Percentiles rank a stretch among this genome's conserved stretches.
Evolutionary conservation across 2,329 filamentous ascomycete species (phyloP).

Genomic region (Westerdykella sp.): DNA sequence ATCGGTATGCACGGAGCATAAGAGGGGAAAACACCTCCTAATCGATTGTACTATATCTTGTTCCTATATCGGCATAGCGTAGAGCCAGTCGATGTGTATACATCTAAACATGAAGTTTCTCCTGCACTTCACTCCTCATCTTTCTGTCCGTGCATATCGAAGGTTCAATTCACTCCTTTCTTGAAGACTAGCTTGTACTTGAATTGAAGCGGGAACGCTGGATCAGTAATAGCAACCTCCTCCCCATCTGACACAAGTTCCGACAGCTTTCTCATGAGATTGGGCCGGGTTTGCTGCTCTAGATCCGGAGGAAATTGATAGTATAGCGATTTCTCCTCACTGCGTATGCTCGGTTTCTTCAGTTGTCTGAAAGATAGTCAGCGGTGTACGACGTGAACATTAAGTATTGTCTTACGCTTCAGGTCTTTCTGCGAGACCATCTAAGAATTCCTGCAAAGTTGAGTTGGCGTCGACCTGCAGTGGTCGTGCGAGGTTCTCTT

Average conservation of each 20-base stretch:
- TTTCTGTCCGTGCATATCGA: neutral
- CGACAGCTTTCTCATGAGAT: constrained; percentile 68
- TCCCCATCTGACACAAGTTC: constrained; percentile 77
- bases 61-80: neutral
- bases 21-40: constrained; percentile 2
- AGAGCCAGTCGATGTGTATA: neutral
- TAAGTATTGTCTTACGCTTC: constrained; percentile 54
- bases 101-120: constrained; percentile 4
- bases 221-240: constrained; percentile 86
- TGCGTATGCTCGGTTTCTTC: constrained; percentile 83
- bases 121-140: neutral
- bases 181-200: constrained; percentile 53
- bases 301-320: constrained; percentile 78
- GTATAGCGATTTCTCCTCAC: constrained; percentile 78
- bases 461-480: constrained; percentile 63
- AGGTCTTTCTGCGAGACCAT: constrained; percentile 72
- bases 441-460: constrained; percentile 79
- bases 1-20: constrained; percentile 32
- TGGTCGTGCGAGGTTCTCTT: constrained; percentile 62
- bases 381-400: neutral
- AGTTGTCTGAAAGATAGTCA: constrained; percentile 53
- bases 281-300: constrained; percentile 76
- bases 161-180: constrained; percentile 5
- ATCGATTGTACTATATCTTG: neutral
- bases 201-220: constrained; percentile 73